These are phyloP conservation scores for Gliomastix tumulicola DNA, from an alignment of 2,329 filamentous ascomycete genomes.

Conservation along the genomic window DNA sequence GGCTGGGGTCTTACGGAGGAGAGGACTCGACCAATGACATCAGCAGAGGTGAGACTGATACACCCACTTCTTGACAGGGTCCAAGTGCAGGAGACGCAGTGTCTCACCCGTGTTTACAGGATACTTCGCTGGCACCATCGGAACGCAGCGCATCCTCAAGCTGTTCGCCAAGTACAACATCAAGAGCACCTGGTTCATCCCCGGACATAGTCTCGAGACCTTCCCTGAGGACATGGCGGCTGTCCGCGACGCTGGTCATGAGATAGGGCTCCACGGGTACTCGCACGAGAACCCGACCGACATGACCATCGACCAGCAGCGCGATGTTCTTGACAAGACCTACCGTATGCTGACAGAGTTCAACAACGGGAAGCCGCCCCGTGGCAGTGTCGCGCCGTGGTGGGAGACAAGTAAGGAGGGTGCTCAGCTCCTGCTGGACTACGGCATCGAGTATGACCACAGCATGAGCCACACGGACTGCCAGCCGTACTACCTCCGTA, in stretches of 20 bases:
- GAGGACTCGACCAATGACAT: slow-evolving; percentile 3
- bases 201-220: slow-evolving; percentile 39
- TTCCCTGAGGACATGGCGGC: slow-evolving; percentile 32
- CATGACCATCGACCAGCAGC: slow-evolving; percentile 70
- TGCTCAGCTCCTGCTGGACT: slow-evolving; percentile 54
- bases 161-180: slow-evolving; percentile 34
- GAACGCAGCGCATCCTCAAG: slow-evolving; percentile 39
- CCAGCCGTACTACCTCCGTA: slow-evolving; percentile 56
- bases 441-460: slow-evolving; percentile 65
- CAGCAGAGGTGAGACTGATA: not conserved
- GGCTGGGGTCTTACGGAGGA: slow-evolving; percentile 34
- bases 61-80: too few species aligned
- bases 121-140: slow-evolving; percentile 42
- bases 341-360: slow-evolving; percentile 65
- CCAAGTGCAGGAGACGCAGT: slow-evolving; percentile 34
- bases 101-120: slow-evolving; percentile 42
- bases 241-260: slow-evolving; percentile 33
- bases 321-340: slow-evolving; percentile 67
- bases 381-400: slow-evolving; percentile 66
- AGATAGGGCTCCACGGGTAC: slow-evolving; percentile 62
- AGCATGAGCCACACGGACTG: slow-evolving; percentile 59
- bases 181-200: slow-evolving; percentile 44
- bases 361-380: slow-evolving; percentile 58
- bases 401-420: slow-evolving; percentile 68
- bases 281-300: slow-evolving; percentile 66